phyloP scores from a whole-genome alignment of 169 alveolate genomes.

The Condylostoma magnum region DNA sequence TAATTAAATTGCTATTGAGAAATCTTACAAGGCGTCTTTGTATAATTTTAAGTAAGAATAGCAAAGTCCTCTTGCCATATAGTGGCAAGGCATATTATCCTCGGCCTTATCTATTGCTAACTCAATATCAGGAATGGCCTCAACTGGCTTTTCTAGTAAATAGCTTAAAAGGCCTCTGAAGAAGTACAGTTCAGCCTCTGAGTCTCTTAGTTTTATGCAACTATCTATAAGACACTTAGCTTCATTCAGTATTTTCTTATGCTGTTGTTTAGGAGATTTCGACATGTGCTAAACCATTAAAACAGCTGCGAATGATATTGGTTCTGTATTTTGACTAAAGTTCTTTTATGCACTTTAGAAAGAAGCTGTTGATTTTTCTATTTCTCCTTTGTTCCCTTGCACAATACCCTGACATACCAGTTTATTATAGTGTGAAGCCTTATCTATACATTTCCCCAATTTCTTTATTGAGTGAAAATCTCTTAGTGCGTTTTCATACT shows the following conservation, averaged over 20 bases:
- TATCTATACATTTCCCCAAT: slow-evolving; percentile 33
- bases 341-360: slow-evolving; percentile 42
- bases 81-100: slow-evolving; percentile 45
- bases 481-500: slow-evolving; percentile 40
- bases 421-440: slow-evolving; percentile 39
- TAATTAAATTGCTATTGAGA: slow-evolving; percentile 42
- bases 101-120: slow-evolving; percentile 52
- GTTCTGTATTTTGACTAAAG: slow-evolving; percentile 39
- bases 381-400: slow-evolving; percentile 36
- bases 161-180: slow-evolving; percentile 49
- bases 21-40: slow-evolving; percentile 58
- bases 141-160: slow-evolving; percentile 37
- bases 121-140: slow-evolving; percentile 48
- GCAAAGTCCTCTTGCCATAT: slow-evolving; percentile 51
- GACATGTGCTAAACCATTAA: background rate
- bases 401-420: slow-evolving; percentile 36
- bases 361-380: slow-evolving; percentile 34
- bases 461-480: slow-evolving; percentile 33
- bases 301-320: slow-evolving; percentile 37
- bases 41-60: slow-evolving; percentile 48
- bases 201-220: slow-evolving; percentile 37
- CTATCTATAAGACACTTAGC: slow-evolving; percentile 33
- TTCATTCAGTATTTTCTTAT: background rate
- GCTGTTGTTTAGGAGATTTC: background rate
- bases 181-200: slow-evolving; percentile 45